phyloP scores from a whole-genome alignment of 2,329 filamentous ascomycete genomes.

The Elsinoe arachidis region DNA sequence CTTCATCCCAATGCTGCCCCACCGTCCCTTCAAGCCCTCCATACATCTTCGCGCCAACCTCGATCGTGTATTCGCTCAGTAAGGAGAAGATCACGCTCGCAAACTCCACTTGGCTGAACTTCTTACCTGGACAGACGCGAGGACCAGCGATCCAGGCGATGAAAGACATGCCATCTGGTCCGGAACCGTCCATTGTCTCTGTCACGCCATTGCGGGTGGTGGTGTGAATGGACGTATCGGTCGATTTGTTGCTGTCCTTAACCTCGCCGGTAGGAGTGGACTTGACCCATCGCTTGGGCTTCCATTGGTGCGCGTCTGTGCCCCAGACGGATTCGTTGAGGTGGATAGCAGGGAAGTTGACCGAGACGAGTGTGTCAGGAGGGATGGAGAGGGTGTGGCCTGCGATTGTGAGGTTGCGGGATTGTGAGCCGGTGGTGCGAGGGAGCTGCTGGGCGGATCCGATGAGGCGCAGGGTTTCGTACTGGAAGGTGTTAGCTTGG shows the following conservation, averaged over 20 bases:
- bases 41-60: constrained; percentile 1
- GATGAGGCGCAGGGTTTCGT: not conserved
- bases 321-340: constrained; percentile 16
- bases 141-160: constrained; percentile 43
- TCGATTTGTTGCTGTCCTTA: not conserved
- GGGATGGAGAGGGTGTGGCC: constrained; percentile 20
- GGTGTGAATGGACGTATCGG: constrained; percentile 7
- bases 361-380: constrained; percentile 28
- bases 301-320: constrained; percentile 13
- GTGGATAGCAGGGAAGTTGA: constrained; percentile 30
- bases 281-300: not conserved
- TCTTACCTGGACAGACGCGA: constrained; percentile 44
- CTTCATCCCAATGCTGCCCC: not conserved
- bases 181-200: not conserved
- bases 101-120: constrained; percentile 50
- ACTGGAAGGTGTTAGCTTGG: constrained; percentile 27
- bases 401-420: not conserved
- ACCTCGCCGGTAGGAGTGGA: constrained; percentile 16
- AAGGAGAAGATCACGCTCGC: constrained; percentile 37
- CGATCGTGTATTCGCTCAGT: not conserved
- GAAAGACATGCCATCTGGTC: constrained; percentile 29
- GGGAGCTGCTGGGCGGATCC: not conserved
- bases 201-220: constrained; percentile 15
- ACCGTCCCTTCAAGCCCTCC: not conserved
- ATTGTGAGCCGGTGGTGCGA: not conserved